Evolutionary conservation across 495 filamentous ascomycete species (phyloP), one percentile per base, ranked within the genome.

Genomic region (Apodospora peruviana): DNA sequence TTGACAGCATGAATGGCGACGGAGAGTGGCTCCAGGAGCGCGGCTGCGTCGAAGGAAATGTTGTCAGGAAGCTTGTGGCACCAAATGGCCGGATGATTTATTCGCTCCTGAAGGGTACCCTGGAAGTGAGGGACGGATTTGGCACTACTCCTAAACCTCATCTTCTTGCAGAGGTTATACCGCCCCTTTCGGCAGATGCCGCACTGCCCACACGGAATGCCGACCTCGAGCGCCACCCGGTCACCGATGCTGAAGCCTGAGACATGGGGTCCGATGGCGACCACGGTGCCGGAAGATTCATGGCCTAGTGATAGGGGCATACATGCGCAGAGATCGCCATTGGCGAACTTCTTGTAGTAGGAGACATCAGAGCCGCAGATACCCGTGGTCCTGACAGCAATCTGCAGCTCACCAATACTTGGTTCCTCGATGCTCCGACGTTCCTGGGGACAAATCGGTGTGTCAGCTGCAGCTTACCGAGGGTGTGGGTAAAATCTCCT

Each of bases 161-260:
- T 85, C 19, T 72, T 72, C 47, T 83, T 79, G 73, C 91, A 96
- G 42, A 96, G 84, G 61, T 95, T 96, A 66, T 96, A 95, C 53
- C 88, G 73, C 38, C 87, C 87, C 51, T 83, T 77, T 36, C 74
- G 74, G 68, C 90, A 95, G 40, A 84, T 80, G 16, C 70, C 68
- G 62, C 90, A 95, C 56, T 81, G 72, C 14, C 79, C 82, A 55
- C 90, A 95, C 12, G 90, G 87, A 5, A 91, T 68, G 12, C 89
- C 89, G 51, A 91, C 88, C 72, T 95, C 89, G 4, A 95, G 74
- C 1, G 88, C 88, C 17, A 94, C 89, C n/a, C 88, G 81, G 58
- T 94, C 89, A 18, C 89, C 90, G 63, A 79, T 46, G 34, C 48
- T 70, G 67, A 77, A 76, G 48, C 73, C 71, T 27, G 53, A 58